Evolutionary conservation across 495 filamentous ascomycete species (phyloP), one percentile per base, ranked within the genome.

Genomic region (Aspergillus coremiiformis): DNA sequence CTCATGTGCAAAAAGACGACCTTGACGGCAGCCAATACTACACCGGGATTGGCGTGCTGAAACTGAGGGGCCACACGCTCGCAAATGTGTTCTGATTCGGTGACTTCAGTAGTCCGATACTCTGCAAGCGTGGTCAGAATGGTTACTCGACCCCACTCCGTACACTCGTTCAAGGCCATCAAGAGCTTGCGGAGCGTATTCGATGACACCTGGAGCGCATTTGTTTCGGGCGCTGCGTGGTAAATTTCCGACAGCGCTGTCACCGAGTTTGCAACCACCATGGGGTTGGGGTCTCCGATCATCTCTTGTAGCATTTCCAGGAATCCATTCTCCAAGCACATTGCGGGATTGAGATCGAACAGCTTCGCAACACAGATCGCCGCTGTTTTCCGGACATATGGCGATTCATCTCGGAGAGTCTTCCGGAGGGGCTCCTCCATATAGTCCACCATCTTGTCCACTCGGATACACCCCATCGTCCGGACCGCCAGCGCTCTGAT

Each of bases 361-460:
- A 98, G 83, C 73, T 98, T 98, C 26, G 94, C 93, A 20, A 98
- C 93, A 65, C 93, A 97, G 54, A 98, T 92, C 6, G 91, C 93
- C 41, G 94, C 94, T 0, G 93, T 98, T 73, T 98, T 98, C 62
- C 93, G 87, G 39, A 98, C 93, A 72, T 98, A 98, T 0, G 93
- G 93, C 44, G 91, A 96, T 70, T 98, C 94, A 69, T 98, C 93
- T 62, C 86, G 85, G 56, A 99, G 77, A 15, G 93, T 99, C 70
- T 99, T 99, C 56, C 93, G 82, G 47, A 99, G 74, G 20, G 93
- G 93, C 66, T 97, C 93, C 70, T 99, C 93, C 93, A 97, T 96
- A 67, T 99, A 99, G 63, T 99, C 94, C 55, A 97, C 88, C 86
- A 99, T 99, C 72, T 99, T 99, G 55, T 97, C 93, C 53, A 99